Evolutionary conservation across 371 early-diverging fungal species (phyloP), one percentile per base, ranked within the genome.

Genomic region (Basidiobolus meristosporus): DNA sequence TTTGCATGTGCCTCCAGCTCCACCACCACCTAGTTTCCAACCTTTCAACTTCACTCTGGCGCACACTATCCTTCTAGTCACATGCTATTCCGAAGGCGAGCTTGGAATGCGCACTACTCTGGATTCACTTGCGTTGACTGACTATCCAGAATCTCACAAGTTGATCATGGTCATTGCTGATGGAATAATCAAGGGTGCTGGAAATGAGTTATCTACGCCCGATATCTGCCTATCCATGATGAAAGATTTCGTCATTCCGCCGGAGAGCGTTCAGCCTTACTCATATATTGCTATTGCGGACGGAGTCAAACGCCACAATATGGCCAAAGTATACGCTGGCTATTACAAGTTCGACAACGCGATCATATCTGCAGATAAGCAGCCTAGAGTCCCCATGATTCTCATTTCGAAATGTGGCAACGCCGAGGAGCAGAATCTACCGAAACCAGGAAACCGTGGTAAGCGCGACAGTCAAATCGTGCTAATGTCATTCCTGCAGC

Each of bases 401-500:
- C 88, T 97, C 1, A 68, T 98, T 2, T 88, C 80, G 58, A 98
- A 98, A 69, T 75, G 74, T 33, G 98, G 98, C 40, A 72, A 68
- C 23, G 73, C 80, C 1, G 66, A 66, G 17, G 85, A 86, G 53
- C 67, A 72, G 41, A 82, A 84, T 50, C 66, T 73, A 41, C 64
- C 66, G 38, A 83, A 79, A 53, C 77, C 90, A 7, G 97, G 95
- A n/a, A 99, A 99, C 57, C 68, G 99, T 33, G 99, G 99, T 51
- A 99, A 99, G 69, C 84, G 99, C 52, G 99, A 99, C 65, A 90
- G 95, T 20, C 99, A 99, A 68, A 78, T 99, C 59, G 76, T 99
- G 40, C 75, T 89, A 50, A 98, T 99, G 99, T 70, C 82, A 39
- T 99, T 98, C 70, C 77, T 98, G 54, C 84, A 86, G 62, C 86